Conservation (phyloP, 2,329 filamentous ascomycete species). For the Thelonectria olida region DNA sequence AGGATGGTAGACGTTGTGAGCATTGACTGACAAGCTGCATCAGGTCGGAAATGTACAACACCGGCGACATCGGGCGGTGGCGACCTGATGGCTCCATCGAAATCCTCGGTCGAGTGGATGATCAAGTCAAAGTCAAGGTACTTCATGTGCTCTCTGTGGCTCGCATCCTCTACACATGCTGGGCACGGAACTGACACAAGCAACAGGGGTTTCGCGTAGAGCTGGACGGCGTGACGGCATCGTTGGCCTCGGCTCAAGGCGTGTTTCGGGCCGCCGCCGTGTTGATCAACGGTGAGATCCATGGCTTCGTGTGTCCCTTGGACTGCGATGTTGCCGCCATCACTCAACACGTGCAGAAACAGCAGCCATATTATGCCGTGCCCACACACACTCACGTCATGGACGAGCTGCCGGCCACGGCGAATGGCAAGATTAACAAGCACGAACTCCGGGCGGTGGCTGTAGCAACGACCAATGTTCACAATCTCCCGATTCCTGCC, state of each 20-base stretch:
- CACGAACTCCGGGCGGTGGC: slow-evolving; percentile 50
- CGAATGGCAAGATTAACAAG: slow-evolving; percentile 68
- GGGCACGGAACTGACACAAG: slow-evolving; percentile 5
- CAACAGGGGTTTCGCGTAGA: slow-evolving; percentile 66
- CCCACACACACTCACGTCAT: slow-evolving; percentile 56
- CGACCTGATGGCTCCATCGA: slow-evolving; percentile 61
- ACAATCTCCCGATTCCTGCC: slow-evolving; percentile 5
- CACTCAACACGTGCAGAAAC: slow-evolving; percentile 50
- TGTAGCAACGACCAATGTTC: slow-evolving; percentile 10
- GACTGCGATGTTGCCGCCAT: slow-evolving; percentile 49
- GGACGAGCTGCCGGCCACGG: slow-evolving; percentile 57
- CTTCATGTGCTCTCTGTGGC: slow-evolving; percentile 7
- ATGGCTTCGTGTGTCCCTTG: slow-evolving; percentile 58
- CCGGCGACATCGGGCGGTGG: slow-evolving; percentile 67
- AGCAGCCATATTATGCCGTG: slow-evolving; percentile 65
- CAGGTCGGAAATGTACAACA: slow-evolving; percentile 65
- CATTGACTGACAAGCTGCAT: slow-evolving; percentile 1
- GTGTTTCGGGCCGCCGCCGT: slow-evolving; percentile 59
- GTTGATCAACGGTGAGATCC: slow-evolving; percentile 57
- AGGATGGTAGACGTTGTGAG: neutral
- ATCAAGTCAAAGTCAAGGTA: slow-evolving; percentile 70
- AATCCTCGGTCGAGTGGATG: slow-evolving; percentile 66
- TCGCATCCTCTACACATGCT: neutral
- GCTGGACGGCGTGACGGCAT: slow-evolving; percentile 65
- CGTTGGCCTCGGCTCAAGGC: slow-evolving; percentile 55